Conservation (phyloP, 2,329 filamentous ascomycete species). For the Talaromyces sp. region DNA sequence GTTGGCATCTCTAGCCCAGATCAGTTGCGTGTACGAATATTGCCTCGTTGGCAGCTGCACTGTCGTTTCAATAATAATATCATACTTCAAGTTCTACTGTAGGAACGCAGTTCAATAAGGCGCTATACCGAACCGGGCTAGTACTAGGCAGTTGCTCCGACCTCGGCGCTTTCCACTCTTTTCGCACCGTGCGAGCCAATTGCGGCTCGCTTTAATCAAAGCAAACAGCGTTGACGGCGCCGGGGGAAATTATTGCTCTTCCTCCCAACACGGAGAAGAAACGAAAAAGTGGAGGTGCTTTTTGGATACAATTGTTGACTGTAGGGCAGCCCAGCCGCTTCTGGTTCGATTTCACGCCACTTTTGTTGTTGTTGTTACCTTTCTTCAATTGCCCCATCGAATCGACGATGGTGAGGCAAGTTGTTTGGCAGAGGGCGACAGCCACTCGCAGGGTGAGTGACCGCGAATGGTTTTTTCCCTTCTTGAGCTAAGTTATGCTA, state of each 20-base stretch:
- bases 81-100: not conserved
- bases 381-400: constrained; percentile 3
- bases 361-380: not conserved
- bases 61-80: not conserved
- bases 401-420: constrained; percentile 33
- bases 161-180: constrained; percentile 3
- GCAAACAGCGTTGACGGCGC: constrained; percentile 9
- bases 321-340: not conserved
- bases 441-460: constrained; percentile 33
- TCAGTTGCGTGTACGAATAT: not conserved
- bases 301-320: not conserved
- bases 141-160: constrained; percentile 2
- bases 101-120: not conserved
- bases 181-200: constrained; percentile 7
- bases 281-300: not conserved
- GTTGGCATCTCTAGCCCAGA: not conserved
- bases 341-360: not conserved
- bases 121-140: not conserved
- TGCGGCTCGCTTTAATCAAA: constrained; percentile 3
- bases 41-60: not conserved
- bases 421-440: constrained; percentile 34
- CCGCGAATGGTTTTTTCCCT: not conserved
- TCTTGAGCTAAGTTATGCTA: not conserved
- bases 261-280: constrained; percentile 3
- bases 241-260: constrained; percentile 4